Percentiles rank a stretch among this genome's conserved stretches.
phyloP scores from a whole-genome alignment of 805 yeast genomes.

The Saturnispora quitensis region DNA sequence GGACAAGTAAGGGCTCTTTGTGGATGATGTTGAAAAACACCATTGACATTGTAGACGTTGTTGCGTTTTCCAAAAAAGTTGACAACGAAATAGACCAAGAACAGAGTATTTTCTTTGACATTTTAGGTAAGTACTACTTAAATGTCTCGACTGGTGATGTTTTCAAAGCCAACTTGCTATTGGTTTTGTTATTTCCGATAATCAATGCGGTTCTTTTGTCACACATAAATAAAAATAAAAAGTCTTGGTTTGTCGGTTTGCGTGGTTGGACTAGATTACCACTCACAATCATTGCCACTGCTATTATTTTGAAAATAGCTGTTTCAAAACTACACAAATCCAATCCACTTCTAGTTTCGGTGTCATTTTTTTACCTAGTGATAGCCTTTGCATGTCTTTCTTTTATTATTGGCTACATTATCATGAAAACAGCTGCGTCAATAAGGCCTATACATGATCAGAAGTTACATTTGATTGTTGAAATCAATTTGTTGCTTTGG shows the following conservation, averaged over 20 bases:
- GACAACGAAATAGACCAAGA: slow-evolving; percentile 11
- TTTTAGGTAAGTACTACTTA: slow-evolving; percentile 50
- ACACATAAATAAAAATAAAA: slow-evolving; percentile 34
- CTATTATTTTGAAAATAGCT: slow-evolving; percentile 27
- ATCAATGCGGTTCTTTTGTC: slow-evolving; percentile 37
- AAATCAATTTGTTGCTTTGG: slow-evolving; percentile 54
- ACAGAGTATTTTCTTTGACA: slow-evolving; percentile 56
- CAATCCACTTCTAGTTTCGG: slow-evolving; percentile 45
- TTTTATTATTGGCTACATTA: slow-evolving; percentile 44
- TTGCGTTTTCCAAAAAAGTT: slow-evolving; percentile 30
- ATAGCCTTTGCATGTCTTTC: slow-evolving; percentile 39
- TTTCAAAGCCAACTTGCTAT: slow-evolving; percentile 41
- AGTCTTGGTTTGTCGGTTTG: slow-evolving; percentile 37
- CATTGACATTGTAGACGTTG: slow-evolving; percentile 43
- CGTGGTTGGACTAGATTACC: slow-evolving; percentile 52
- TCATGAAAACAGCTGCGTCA: slow-evolving; percentile 40
- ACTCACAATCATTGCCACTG: slow-evolving; percentile 40
- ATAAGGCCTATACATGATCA: slow-evolving; percentile 46
- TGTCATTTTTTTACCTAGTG: slow-evolving; percentile 41
- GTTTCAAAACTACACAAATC: slow-evolving; percentile 32
- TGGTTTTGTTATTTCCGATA: slow-evolving; percentile 49
- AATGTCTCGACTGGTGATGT: slow-evolving; percentile 42
- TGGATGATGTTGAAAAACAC: slow-evolving; percentile 80
- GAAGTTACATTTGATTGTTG: slow-evolving; percentile 48
- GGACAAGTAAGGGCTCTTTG: slow-evolving; percentile 56